Conservation (phyloP, 345 rosid genomes). For the Garcia nutans region DNA sequence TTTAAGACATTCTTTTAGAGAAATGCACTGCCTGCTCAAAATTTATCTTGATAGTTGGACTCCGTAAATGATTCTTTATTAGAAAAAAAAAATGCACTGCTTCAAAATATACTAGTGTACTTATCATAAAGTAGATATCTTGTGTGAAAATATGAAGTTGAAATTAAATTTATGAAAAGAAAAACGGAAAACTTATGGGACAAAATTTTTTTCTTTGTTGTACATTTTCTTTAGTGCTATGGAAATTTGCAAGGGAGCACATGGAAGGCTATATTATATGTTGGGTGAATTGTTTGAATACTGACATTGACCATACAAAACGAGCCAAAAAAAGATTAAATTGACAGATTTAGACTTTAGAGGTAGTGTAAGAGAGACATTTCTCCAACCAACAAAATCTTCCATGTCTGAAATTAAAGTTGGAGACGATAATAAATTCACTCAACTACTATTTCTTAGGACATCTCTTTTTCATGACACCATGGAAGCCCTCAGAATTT, state of each 20-base stretch:
- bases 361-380: background rate
- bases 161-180: too few relatives aligned
- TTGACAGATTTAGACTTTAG: background rate
- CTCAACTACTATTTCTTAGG: background rate
- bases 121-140: too few relatives aligned
- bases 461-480: background rate
- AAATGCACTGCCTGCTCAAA: too few relatives aligned
- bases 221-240: background rate
- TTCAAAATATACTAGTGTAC: too few relatives aligned
- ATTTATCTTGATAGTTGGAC: too few relatives aligned
- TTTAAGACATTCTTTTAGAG: too few relatives aligned
- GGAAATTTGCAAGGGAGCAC: background rate
- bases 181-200: too few relatives aligned
- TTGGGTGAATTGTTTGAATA: background rate
- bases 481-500: too few relatives aligned
- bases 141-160: too few relatives aligned
- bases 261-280: background rate
- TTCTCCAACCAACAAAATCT: background rate
- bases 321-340: background rate
- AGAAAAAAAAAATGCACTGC: too few relatives aligned
- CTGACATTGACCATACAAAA: background rate
- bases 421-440: background rate
- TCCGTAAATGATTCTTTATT: too few relatives aligned
- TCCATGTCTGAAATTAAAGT: background rate
- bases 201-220: too few relatives aligned